These are phyloP conservation scores for Erysiphe pulchra DNA, from an alignment of 2,329 filamentous ascomycete species.

Conservation along the genomic window DNA sequence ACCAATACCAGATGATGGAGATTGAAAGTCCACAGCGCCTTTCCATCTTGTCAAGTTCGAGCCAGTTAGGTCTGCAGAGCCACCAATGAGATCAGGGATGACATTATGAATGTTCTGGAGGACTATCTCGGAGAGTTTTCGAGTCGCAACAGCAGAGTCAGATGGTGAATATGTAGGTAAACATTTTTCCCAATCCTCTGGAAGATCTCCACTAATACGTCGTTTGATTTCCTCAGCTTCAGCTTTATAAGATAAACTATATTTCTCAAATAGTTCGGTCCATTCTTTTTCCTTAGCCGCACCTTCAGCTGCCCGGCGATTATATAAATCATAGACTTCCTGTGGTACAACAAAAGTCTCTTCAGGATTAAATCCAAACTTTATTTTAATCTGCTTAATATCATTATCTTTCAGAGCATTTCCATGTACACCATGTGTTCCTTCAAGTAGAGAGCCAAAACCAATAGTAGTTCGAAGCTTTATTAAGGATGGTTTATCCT, in stretches of 20 bases:
- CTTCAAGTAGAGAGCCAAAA: slow-evolving; percentile 78
- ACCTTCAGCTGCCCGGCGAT: slow-evolving; percentile 63
- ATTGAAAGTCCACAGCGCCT: slow-evolving; percentile 91
- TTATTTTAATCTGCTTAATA: slow-evolving; percentile 74
- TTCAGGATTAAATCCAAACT: slow-evolving; percentile 89
- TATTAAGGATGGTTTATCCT: slow-evolving; percentile 90
- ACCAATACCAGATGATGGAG: slow-evolving; percentile 60
- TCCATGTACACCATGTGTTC: slow-evolving; percentile 88
- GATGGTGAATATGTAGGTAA: slow-evolving; percentile 74
- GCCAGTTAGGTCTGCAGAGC: slow-evolving; percentile 90
- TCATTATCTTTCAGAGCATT: slow-evolving; percentile 89
- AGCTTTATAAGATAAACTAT: slow-evolving; percentile 48
- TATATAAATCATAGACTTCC: slow-evolving; percentile 77
- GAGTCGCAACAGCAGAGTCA: slow-evolving; percentile 67
- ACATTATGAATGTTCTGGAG: slow-evolving; percentile 63
- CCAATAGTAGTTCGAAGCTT: slow-evolving; percentile 95
- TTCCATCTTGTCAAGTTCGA: slow-evolving; percentile 99
- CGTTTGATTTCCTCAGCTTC: slow-evolving; percentile 63
- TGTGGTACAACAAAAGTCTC: slow-evolving; percentile 83
- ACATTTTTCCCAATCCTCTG: slow-evolving; percentile 86
- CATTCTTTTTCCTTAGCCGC: slow-evolving; percentile 81
- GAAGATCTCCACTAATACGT: slow-evolving; percentile 58
- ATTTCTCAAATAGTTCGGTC: slow-evolving; percentile 81
- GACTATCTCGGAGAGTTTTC: slow-evolving; percentile 89
- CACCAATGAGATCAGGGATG: slow-evolving; percentile 78